Base-by-base conservation (phyloP, 106 monocot genomes). In the Dioscorea zingiberensis region DNA sequence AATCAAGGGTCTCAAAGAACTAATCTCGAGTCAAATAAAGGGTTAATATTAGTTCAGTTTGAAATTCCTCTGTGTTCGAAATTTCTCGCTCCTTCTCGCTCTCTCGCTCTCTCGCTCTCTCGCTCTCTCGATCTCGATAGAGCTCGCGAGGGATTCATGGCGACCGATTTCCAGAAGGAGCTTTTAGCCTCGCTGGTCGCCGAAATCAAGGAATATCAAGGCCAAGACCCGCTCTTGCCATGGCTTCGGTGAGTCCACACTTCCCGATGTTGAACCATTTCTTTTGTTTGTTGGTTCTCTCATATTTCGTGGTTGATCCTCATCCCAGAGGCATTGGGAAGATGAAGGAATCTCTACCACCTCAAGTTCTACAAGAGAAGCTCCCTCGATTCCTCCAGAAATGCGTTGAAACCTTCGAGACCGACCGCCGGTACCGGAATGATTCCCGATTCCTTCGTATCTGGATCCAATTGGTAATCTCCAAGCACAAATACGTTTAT, bases 341-440 rank as follows among this genome's bases (percentile, higher is more conserved):
- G 68, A 67, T 98, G 85, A 64, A 69, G 68, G 70, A 67, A 15
- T 32, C 67, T 26, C 73, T 98, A 3, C 86, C 89, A 0, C 28
- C 77, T 27, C 63, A 54, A 3, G 46, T 68, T 18, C 76, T 92
- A 19, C 61, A 55, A 14, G 86, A 86, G 71, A 98, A 98, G 79
- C 88, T 98, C 44, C 97, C 97, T 10, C 77, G 97, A 53, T 98
- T 98, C 81, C 88, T 98, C 63, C 97, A 98, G 81, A 92, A 91
- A 63, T 92, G 97, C 77, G 88, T 71, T 11, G 68, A 92, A 77
- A 48, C 83, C 45, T 98, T 98, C 65, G 83, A 89, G 69, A 79
- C 77, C n/a, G 80, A 98, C 28, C 72, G 64, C 9, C 73, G 86
- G 0, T 98, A 92, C 68, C 68, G 78, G 24, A 83, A 91, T 54